Evolutionary conservation across 129 eudicot species (phyloP).

Genomic region (Artemisia tridentata): DNA sequence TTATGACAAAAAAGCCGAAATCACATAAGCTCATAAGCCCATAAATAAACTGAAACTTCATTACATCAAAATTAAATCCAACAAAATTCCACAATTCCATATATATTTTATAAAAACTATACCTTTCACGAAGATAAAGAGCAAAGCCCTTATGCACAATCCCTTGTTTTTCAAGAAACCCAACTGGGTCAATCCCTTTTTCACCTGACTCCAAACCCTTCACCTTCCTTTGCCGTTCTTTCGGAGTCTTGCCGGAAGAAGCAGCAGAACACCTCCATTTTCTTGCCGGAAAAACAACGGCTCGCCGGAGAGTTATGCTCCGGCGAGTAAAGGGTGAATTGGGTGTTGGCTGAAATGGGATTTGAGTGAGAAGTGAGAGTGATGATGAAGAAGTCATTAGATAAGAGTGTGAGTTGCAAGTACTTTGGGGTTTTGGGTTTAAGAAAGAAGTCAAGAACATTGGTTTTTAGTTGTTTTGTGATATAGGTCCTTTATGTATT

Average conservation of each 20-base stretch:
- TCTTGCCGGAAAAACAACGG: constrained; percentile 33
- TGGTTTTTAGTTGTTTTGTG: not conserved
- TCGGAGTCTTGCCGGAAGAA: constrained; percentile 41
- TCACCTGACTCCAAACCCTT: constrained; percentile 33
- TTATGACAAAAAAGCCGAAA: too few relatives aligned
- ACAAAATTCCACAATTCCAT: too few relatives aligned
- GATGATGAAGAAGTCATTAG: constrained; percentile 39
- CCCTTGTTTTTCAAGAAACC: constrained; percentile 63
- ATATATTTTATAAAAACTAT: not conserved
- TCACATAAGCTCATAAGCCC: too few relatives aligned
- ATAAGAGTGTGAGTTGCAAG: constrained; percentile 17
- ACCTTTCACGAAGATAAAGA: constrained; percentile 95
- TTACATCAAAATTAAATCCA: too few relatives aligned
- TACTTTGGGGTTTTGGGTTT: constrained; percentile 40
- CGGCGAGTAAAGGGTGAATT: constrained; percentile 11
- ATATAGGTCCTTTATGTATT: not conserved
- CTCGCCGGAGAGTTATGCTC: constrained; percentile 21
- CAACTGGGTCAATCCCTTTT: constrained; percentile 82
- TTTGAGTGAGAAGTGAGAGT: constrained; percentile 33
- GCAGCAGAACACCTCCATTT: constrained; percentile 56
- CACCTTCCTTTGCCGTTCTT: constrained; percentile 25
- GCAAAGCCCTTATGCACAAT: constrained; percentile 74
- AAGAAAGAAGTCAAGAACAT: not conserved
- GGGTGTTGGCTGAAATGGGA: constrained; percentile 32
- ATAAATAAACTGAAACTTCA: too few relatives aligned